Evolutionary conservation across 2,329 filamentous ascomycete species (phyloP), one percentile per base, ranked within the genome.

Genomic region (Ceratocystis destructans): DNA sequence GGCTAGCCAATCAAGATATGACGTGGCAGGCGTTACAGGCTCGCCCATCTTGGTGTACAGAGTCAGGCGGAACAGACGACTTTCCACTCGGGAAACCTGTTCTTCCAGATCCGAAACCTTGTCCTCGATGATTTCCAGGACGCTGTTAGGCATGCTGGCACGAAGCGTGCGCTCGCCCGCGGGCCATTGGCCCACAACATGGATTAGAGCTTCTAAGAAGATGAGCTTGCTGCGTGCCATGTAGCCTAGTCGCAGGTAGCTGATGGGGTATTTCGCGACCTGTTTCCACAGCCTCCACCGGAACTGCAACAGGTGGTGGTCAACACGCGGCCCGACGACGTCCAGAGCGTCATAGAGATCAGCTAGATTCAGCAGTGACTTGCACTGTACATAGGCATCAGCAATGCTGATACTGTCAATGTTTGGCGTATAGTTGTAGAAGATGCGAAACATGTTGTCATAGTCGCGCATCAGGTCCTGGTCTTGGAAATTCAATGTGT

Each of bases 131-230:
- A 96, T 81, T 70, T 96, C 91, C 8, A 96, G 79, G 0, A 96
- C 90, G 0, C 83, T 75, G 31, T 87, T 83, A 0, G 92, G 89
- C 50, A 96, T 80, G 37, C 87, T 80, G 68, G 83, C 81, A 67
- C 89, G 85, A 45, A 96, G 82, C 71, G 89, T 89, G 31, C 87
- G 83, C 71, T 91, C 84, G 17, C 88, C 90, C 0, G 84, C 79
- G 0, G 93, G 92, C 93, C 93, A 97, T 74, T 96, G 90, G 2
- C 93, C 93, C 0, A 96, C 92, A 0, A 96, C 90, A 72, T 97
- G 93, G 64, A 96, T 89, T 62, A 97, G 80, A 0, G 92, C 90
- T 77, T 97, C 88, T 70, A 88, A 85, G 72, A 91, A 92, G 64
- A 92, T 91, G 70, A 92, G 86, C 70, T 88, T 88, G 72, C 87